Evolutionary conservation across 148 eudicot genomes (phyloP).

Genomic region (Dysphania ambrosioides): DNA sequence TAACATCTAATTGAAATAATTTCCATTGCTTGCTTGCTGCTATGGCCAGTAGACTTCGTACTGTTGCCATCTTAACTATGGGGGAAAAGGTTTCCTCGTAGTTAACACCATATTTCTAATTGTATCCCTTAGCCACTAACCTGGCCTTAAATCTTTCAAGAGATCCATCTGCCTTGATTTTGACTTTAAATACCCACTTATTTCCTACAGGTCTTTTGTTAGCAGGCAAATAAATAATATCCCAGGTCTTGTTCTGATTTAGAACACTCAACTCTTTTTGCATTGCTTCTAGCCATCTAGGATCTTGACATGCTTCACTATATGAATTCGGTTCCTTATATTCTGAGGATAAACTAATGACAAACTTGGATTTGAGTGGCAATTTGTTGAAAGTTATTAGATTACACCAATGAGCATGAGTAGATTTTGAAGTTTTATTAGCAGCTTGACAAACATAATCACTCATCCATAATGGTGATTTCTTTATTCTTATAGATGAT

Average conservation of each 20-base stretch:
- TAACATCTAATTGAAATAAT: too few species aligned
- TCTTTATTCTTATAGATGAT: neutral
- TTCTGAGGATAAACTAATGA: too few species aligned
- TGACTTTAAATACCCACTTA: neutral
- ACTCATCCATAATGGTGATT: neutral
- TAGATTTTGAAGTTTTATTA: neutral
- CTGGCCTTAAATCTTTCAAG: neutral
- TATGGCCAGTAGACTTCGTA: too few species aligned
- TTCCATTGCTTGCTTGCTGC: too few species aligned
- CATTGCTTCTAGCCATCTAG: neutral
- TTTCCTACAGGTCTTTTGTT: neutral
- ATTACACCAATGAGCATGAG: neutral
- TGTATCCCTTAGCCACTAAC: neutral
- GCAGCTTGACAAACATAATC: neutral
- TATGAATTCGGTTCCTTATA: neutral
- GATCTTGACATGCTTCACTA: neutral
- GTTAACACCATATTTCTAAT: neutral
- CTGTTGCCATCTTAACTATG: too few species aligned
- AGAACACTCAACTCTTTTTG: neutral
- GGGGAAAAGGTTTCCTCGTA: neutral
- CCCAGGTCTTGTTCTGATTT: neutral
- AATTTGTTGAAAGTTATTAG: too few species aligned
- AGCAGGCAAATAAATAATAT: neutral
- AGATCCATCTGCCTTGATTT: neutral
- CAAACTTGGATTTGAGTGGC: accelerated